Conservation (phyloP, 495 filamentous ascomycete genomes). For the Durotheca rogersii region DNA sequence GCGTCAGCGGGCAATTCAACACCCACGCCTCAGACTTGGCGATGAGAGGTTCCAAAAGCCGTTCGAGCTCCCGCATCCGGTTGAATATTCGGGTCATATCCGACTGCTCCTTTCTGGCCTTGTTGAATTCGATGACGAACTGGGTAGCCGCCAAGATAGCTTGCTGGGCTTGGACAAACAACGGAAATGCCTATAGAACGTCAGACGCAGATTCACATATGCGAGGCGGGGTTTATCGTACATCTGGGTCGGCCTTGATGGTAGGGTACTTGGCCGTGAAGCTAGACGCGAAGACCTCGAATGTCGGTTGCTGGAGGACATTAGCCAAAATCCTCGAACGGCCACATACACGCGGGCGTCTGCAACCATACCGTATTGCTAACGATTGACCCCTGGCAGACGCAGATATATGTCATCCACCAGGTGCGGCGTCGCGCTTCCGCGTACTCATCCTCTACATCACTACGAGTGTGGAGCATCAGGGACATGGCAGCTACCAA, state of each 20-base stretch:
- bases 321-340: slow-evolving; percentile 18
- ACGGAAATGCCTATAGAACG: slow-evolving; percentile 50
- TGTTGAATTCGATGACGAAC: slow-evolving; percentile 50
- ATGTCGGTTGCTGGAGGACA: slow-evolving; percentile 47
- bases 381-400: slow-evolving; percentile 60
- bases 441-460: slow-evolving; percentile 49
- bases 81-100: slow-evolving; percentile 56
- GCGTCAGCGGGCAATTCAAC: slow-evolving; percentile 39
- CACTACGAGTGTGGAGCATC: slow-evolving; percentile 50
- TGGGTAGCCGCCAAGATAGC: slow-evolving; percentile 57
- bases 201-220: slow-evolving; percentile 1
- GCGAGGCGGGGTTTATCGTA: slow-evolving; percentile 30
- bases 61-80: slow-evolving; percentile 58
- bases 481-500: slow-evolving; percentile 55
- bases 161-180: slow-evolving; percentile 59
- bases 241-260: slow-evolving; percentile 54
- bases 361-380: slow-evolving; percentile 54
- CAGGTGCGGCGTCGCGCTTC: slow-evolving; percentile 59
- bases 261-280: slow-evolving; percentile 58
- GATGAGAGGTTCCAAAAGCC: slow-evolving; percentile 50
- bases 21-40: slow-evolving; percentile 48
- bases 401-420: slow-evolving; percentile 67
- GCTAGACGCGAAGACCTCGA: slow-evolving; percentile 57
- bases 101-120: slow-evolving; percentile 32
- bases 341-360: background rate